Evolutionary conservation across 768 basidiomycete species (phyloP), one percentile per base, ranked within the genome.

Genomic region (Naganishia friedmannii): DNA sequence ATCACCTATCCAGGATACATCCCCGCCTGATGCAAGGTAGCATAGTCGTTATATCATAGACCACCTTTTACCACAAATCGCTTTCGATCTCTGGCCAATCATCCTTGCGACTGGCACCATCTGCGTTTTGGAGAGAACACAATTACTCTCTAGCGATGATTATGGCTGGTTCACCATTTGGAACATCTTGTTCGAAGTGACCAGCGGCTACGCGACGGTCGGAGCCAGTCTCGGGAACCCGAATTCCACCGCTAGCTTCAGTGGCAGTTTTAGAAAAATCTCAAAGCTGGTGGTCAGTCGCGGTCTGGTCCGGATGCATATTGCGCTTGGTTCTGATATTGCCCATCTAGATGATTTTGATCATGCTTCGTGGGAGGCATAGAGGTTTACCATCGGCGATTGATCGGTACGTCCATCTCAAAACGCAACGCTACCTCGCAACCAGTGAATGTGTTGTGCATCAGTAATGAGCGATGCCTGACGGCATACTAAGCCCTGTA

Each of bases 31-130:
- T 51, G 48, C 1, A n/a, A n/a, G n/a, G n/a, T n/a, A n/a, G n/a
- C n/a, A 60, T 32, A 34, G 70, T 29, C 65, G 68, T 28, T 73
- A 73, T 54, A 57, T 73, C 55, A 66, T 65, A 29, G 66, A 73
- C 34, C 72, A 73, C 32, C 69, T 73, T 21, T 60, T 73, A 32
- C 72, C 72, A 3, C 72, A 79, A 54, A 72, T 79, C 23, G 77
- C 77, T 17, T 79, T 79, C 69, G 78, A 79, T 58, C 72, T 79
- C 23, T 79, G 78, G 78, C 77, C 78, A 10, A 57, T 79, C 39
- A 70, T 75, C 1, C 37, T 76, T 8, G 77, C 75, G 26, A 75
- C 75, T 28, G 74, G 77, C 31, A 46, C 75, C 31, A 76, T 79
- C 46, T 74, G 73, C 55, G 70, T 74, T 53, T 65, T 74, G 29